A percentile compares a stretch with the other conserved stretches of the same genome.
phyloP scores from a whole-genome alignment of 2,329 filamentous ascomycete species.

The Cercospora zeae-maydis region DNA sequence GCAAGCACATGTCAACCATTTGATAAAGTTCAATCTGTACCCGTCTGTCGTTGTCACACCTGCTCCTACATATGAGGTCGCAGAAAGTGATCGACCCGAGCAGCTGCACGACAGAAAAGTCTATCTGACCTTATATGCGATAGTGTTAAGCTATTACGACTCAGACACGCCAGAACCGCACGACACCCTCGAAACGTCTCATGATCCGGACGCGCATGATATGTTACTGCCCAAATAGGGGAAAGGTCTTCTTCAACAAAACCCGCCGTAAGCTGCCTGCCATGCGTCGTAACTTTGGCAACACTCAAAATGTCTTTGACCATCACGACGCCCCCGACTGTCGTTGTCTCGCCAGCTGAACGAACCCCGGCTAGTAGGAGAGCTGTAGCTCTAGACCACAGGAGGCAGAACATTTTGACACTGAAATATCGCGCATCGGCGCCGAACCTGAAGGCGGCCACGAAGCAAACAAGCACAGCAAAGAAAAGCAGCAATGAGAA shows the following conservation, averaged over 20 bases:
- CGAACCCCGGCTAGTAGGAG: background rate
- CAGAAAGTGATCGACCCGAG: background rate
- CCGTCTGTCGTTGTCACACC: background rate
- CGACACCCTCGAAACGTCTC: background rate
- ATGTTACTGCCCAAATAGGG: background rate
- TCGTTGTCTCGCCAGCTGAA: background rate
- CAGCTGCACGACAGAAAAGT: slow-evolving; percentile 1
- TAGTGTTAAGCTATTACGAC: background rate
- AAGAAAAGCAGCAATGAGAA: background rate
- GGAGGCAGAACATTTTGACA: slow-evolving; percentile 7
- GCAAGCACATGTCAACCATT: background rate
- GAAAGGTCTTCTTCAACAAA: background rate
- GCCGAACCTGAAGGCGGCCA: background rate
- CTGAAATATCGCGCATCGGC: slow-evolving; percentile 4
- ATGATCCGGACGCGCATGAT: background rate
- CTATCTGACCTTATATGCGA: slow-evolving; percentile 1
- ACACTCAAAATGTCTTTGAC: background rate
- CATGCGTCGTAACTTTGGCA: background rate
- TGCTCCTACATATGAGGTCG: background rate
- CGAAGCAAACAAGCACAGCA: background rate
- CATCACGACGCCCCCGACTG: background rate
- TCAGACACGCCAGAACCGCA: background rate
- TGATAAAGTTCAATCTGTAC: background rate
- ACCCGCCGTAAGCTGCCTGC: background rate
- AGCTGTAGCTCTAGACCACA: slow-evolving; percentile 5